These are phyloP conservation scores for Flaveria linearis DNA, from an alignment of 129 eudicot genomes.

Conservation along the genomic window DNA sequence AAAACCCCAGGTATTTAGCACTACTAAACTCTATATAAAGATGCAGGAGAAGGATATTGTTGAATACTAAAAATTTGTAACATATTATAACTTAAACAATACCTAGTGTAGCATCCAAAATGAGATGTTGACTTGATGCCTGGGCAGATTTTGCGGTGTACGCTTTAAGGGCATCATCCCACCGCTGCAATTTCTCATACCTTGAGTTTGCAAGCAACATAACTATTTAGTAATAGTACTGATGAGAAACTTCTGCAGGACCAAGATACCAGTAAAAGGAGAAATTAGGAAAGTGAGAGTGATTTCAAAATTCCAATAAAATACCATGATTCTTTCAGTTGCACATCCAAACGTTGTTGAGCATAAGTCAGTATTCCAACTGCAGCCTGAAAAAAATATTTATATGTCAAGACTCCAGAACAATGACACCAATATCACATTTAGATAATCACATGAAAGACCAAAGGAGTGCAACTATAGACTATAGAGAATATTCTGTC, in stretches of 20 bases:
- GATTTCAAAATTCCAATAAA: slow-evolving; percentile 11
- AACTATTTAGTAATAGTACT: slow-evolving; percentile 19
- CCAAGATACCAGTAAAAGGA: slow-evolving; percentile 6
- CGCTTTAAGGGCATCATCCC: slow-evolving; percentile 98
- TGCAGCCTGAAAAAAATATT: slow-evolving; percentile 65
- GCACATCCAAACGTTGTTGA: slow-evolving; percentile 86
- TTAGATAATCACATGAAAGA: neutral
- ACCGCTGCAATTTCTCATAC: slow-evolving; percentile 95
- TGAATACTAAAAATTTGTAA: neutral
- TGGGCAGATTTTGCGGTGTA: slow-evolving; percentile 85
- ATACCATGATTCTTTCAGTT: slow-evolving; percentile 97
- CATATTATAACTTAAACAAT: slow-evolving; percentile 17
- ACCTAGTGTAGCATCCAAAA: slow-evolving; percentile 95
- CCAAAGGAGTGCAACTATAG: neutral
- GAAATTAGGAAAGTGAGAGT: neutral
- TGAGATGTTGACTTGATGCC: slow-evolving; percentile 73
- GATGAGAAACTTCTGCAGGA: neutral
- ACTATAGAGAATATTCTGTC: slow-evolving; percentile 11
- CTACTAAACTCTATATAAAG: neutral
- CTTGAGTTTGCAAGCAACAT: slow-evolving; percentile 45
- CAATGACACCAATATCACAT: neutral
- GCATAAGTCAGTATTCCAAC: slow-evolving; percentile 95
- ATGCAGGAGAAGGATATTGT: neutral
- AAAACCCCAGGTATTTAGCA: too few species aligned
- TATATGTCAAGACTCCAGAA: slow-evolving; percentile 22